These are phyloP conservation scores for Corymbia maculata DNA, from an alignment of 345 rosid genomes.

Conservation along the genomic window DNA sequence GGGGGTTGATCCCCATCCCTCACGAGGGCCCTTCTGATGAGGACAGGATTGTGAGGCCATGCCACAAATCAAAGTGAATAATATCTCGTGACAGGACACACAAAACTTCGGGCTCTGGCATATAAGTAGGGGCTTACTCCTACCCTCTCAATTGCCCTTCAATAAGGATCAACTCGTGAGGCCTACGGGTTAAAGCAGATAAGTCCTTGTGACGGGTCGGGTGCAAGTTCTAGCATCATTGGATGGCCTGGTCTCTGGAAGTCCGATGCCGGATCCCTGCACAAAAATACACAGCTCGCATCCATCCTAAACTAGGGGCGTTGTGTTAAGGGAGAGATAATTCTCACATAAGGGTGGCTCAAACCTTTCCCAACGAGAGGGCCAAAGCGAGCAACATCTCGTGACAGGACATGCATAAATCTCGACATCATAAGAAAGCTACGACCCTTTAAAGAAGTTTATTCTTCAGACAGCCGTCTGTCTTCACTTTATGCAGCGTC, in stretches of 20 bases:
- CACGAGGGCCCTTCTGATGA: accelerated
- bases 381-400: background rate
- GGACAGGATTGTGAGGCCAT: background rate
- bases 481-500: background rate
- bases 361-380: background rate
- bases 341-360: background rate
- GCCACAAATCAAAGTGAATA: accelerated
- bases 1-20: background rate
- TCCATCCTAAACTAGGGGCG: background rate
- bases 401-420: background rate
- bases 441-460: background rate
- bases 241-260: background rate
- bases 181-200: background rate
- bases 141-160: background rate
- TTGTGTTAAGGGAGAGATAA: background rate
- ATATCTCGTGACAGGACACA: accelerated
- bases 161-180: background rate
- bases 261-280: background rate
- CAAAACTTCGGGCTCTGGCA: background rate
- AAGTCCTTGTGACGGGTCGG: background rate
- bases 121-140: background rate
- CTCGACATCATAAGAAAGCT: background rate
- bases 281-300: background rate
- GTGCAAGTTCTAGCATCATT: background rate
- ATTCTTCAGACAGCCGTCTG: background rate